Conservation (phyloP, 805 yeast species). For the Yarrowia porcina region DNA sequence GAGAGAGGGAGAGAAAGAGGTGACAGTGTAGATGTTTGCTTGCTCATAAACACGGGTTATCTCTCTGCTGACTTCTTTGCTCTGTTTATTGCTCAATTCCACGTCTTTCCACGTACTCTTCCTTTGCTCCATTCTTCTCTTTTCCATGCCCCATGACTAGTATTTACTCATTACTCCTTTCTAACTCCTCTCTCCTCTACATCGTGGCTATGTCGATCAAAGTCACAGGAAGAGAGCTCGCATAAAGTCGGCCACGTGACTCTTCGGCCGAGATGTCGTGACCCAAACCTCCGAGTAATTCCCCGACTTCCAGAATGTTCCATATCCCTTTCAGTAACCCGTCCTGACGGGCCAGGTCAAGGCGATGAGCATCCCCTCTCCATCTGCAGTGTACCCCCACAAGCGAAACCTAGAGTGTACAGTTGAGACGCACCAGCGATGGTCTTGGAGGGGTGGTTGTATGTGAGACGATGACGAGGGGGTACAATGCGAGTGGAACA, state of each 20-base stretch:
- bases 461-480: no score
- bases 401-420: neutral
- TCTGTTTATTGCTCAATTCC: no score
- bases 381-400: no score
- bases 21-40: neutral
- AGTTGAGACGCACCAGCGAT: neutral
- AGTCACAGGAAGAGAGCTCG: neutral
- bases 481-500: no score
- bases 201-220: neutral
- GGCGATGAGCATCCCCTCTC: neutral
- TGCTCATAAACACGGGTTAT: neutral
- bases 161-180: no score
- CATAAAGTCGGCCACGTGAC: neutral
- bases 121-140: neutral
- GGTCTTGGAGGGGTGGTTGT: neutral
- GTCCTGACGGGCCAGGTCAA: neutral
- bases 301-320: neutral
- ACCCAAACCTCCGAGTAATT: neutral
- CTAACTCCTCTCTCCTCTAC: neutral
- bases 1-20: neutral
- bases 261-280: neutral
- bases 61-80: no score
- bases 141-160: neutral
- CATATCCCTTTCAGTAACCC: neutral
- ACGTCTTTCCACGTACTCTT: no score